Conservation (phyloP, 2,329 filamentous ascomycete genomes). For the Neofusicoccum laricinum region DNA sequence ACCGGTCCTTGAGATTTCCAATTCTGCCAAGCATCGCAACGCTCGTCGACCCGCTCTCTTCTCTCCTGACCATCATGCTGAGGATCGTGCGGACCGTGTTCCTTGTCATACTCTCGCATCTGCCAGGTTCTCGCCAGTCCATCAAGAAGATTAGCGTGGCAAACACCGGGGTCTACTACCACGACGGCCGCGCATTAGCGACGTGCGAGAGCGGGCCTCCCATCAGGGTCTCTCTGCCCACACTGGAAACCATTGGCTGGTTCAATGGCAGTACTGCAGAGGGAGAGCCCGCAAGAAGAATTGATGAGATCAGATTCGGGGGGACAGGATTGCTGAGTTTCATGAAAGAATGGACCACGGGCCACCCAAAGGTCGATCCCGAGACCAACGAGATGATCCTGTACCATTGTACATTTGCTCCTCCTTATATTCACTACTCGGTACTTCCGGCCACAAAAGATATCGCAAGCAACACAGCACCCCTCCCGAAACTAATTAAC, state of each 20-base stretch:
- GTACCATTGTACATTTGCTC: slow-evolving; percentile 64
- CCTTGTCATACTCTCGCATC: slow-evolving; percentile 56
- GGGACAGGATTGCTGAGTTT: slow-evolving; percentile 56
- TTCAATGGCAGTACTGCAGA: slow-evolving; percentile 60
- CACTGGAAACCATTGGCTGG: slow-evolving; percentile 68
- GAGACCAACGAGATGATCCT: slow-evolving; percentile 63
- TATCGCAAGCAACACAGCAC: not conserved
- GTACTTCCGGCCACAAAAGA: slow-evolving; percentile 41
- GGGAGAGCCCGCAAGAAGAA: slow-evolving; percentile 41
- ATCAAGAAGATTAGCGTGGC: slow-evolving; percentile 69
- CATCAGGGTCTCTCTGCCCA: slow-evolving; percentile 62
- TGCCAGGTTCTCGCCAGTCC: slow-evolving; percentile 54
- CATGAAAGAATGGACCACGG: slow-evolving; percentile 70
- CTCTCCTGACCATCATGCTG: slow-evolving; percentile 49
- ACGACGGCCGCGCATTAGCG: slow-evolving; percentile 66
- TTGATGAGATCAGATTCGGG: slow-evolving; percentile 45
- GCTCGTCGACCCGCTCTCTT: slow-evolving; percentile 58
- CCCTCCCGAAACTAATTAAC: slow-evolving; percentile 44
- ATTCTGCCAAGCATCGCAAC: slow-evolving; percentile 67
- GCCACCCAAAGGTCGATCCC: slow-evolving; percentile 66
- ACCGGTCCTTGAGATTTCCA: slow-evolving; percentile 49
- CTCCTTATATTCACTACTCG: slow-evolving; percentile 67
- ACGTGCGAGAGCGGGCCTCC: slow-evolving; percentile 71
- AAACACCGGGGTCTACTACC: slow-evolving; percentile 65
- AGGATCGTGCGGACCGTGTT: slow-evolving; percentile 57